A percentile compares a stretch with the other conserved stretches of the same genome.
Conservation (phyloP, 2,329 filamentous ascomycete genomes). For the Aureobasidium sp. region DNA sequence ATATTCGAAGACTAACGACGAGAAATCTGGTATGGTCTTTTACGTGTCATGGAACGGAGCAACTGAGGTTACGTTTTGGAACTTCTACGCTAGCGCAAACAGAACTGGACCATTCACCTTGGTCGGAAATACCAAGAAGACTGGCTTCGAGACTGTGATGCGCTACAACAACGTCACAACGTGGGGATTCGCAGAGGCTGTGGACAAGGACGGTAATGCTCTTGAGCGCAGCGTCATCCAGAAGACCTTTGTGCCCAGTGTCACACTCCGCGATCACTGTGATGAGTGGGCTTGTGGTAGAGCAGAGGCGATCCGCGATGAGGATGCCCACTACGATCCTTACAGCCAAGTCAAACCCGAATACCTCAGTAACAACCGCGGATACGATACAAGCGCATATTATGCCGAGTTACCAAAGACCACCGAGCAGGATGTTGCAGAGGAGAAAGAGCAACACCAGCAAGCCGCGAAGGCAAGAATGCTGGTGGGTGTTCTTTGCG, state of each 20-base stretch:
- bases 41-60: conserved; percentile 49
- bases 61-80: conserved; percentile 41
- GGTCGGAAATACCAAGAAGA: conserved; percentile 31
- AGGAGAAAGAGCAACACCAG: background rate
- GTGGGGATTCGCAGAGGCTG: conserved; percentile 27
- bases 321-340: conserved; percentile 13
- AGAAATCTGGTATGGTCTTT: conserved; percentile 26
- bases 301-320: conserved; percentile 15
- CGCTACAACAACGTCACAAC: conserved; percentile 16
- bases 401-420: conserved; percentile 17
- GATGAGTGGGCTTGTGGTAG: conserved; percentile 24
- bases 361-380: conserved; percentile 23
- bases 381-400: conserved; percentile 26
- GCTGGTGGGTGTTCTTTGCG: background rate
- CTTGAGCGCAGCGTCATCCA: conserved; percentile 25
- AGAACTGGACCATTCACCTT: conserved; percentile 27
- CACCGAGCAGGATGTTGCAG: background rate
- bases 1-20: conserved; percentile 27
- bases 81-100: conserved; percentile 37
- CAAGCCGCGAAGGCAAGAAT: background rate
- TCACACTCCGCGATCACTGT: conserved; percentile 22
- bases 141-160: conserved; percentile 36
- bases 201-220: conserved; percentile 22
- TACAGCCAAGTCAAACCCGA: conserved; percentile 17
- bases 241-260: conserved; percentile 29